Conservation (phyloP, 495 filamentous ascomycete species). For the Annulohypoxylon maeteangense region DNA sequence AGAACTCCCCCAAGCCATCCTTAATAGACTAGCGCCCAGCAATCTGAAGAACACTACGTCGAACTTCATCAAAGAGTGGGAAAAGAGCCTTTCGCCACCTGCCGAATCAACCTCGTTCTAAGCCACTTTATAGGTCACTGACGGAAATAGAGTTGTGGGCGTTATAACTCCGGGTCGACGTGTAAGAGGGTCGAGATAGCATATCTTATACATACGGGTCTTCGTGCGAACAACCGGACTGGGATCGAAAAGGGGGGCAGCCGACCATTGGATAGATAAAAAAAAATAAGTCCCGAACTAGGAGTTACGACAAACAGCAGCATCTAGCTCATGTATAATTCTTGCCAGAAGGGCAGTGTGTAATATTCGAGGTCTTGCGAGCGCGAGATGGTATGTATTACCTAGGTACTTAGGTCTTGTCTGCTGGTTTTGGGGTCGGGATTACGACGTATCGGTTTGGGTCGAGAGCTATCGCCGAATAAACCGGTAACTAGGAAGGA, state of each 20-base stretch:
- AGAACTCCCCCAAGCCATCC: slow-evolving; percentile 68
- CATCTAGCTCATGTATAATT: slow-evolving; percentile 9
- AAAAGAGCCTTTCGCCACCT: slow-evolving; percentile 59
- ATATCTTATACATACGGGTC: background rate
- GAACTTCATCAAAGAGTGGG: slow-evolving; percentile 83
- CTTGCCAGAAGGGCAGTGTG: background rate
- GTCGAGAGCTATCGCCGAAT: background rate
- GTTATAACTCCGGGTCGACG: background rate
- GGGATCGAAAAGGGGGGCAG: background rate
- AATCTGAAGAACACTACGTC: slow-evolving; percentile 76
- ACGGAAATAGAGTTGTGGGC: slow-evolving; percentile 5
- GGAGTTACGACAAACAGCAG: background rate
- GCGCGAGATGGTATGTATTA: slow-evolving; percentile 13
- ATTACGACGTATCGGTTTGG: slow-evolving; percentile 17
- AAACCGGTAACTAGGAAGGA: background rate
- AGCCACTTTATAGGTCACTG: slow-evolving; percentile 1
- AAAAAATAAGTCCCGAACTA: background rate
- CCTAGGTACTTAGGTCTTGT: slow-evolving; percentile 8
- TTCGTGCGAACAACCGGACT: background rate
- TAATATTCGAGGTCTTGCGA: slow-evolving; percentile 7
- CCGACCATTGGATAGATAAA: background rate
- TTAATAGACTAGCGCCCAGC: slow-evolving; percentile 69
- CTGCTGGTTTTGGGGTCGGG: background rate
- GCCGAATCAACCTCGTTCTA: slow-evolving; percentile 36
- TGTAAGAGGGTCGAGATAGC: background rate